Evolutionary conservation across 2,329 filamentous ascomycete species (phyloP).

Genomic region (Neofusicoccum parvum): DNA sequence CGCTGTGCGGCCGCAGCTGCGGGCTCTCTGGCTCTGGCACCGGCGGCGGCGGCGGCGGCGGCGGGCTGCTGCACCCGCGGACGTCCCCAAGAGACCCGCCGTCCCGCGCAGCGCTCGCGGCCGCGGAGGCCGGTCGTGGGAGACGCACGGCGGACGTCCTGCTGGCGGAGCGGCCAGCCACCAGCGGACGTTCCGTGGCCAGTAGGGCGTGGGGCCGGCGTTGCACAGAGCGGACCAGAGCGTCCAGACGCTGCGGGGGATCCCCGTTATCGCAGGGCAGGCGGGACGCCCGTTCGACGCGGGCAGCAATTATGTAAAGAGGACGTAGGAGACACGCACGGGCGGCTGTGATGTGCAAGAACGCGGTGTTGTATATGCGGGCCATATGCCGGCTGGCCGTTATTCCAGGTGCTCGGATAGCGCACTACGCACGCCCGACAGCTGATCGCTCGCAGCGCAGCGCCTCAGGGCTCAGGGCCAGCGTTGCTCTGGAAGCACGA

Average conservation of each 20-base stretch:
- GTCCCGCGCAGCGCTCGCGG: not conserved
- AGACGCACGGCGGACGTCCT: slow-evolving; percentile 4
- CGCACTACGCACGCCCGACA: slow-evolving; percentile 14
- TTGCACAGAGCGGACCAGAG: slow-evolving; percentile 1
- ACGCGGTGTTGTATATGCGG: slow-evolving; percentile 8
- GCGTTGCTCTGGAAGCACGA: not conserved
- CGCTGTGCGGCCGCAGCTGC: not conserved
- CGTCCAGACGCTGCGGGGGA: slow-evolving; percentile 8
- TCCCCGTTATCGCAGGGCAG: slow-evolving; percentile 4
- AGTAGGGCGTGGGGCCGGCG: not conserved
- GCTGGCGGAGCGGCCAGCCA: not conserved
- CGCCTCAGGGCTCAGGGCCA: not conserved
- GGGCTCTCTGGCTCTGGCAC: not conserved
- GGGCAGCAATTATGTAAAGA: slow-evolving; percentile 13
- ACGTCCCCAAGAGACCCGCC: not conserved
- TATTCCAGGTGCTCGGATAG: slow-evolving; percentile 17
- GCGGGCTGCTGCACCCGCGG: not conserved
- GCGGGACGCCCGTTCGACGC: not conserved
- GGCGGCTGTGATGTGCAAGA: not conserved
- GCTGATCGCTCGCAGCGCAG: slow-evolving; percentile 10
- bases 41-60: not conserved
- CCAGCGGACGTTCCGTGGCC: not conserved
- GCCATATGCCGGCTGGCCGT: slow-evolving; percentile 11
- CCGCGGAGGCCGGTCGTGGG: not conserved
- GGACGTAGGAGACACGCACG: not conserved